Base-by-base conservation (phyloP, 345 rosid genomes). In the Aquilaria yunnanensis region DNA sequence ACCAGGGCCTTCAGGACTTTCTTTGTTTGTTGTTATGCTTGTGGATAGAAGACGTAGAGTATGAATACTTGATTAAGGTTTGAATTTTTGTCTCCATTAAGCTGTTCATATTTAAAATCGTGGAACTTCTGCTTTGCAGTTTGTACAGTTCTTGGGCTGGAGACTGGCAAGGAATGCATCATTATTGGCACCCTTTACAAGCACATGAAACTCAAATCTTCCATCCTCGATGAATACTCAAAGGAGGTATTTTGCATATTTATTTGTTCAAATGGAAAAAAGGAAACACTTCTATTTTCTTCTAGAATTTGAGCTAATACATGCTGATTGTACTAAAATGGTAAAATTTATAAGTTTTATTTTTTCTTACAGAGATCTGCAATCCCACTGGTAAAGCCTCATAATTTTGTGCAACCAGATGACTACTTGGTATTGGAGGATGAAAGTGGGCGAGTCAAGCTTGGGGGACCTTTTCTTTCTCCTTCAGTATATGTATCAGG, bases 171-270 rank as follows among this genome's bases (percentile, higher is more conserved):
- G 63, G 96, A 90, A 56, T 90, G 99, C 70, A 74, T 94, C 32
- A 65, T 94, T 63, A 88, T 94, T 10, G 99, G 99, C 43, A 94
- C 97, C 41, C 69, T 94, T 69, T 94, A 79, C 83, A 94, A 94
- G 81, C 86, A 94, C 60, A 94, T 90, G 99, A 85, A 90, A 75
- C 97, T 94, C 66, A 94, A 94, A 66, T 96, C 96, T 72, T 82
- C 85, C 47, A 81, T 94, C 68, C 97, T 94, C 64, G 97, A 90
- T 70, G 99, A 90, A 77, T 94, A 94, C 70, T 86, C 98, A n/a
- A 89, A 82, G 77, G 87, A 85, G 90, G 43, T 37, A 37, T 87
- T 67, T 37, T 37, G 43, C 43, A 4, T 37, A 9, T 37, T 37
- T 37, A 37, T 37, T 5, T 37, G 43, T 37, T 37, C 7, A 37